These are phyloP conservation scores for Brassica carinata DNA, from an alignment of 345 rosid species.

Conservation along the genomic window DNA sequence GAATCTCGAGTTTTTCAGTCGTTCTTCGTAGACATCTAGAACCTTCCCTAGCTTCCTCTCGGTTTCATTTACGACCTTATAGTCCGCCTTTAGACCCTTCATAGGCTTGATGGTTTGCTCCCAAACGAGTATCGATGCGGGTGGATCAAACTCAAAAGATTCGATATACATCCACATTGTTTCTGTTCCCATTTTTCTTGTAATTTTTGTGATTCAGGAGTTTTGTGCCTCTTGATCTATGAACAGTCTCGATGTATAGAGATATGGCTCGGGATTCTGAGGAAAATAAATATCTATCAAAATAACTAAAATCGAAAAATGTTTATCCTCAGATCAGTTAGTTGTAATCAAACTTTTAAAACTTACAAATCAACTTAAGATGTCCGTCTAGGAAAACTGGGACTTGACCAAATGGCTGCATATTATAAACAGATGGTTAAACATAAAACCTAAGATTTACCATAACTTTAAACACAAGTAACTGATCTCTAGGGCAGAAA, in stretches of 20 bases:
- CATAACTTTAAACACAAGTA: neutral
- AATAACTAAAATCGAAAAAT: neutral
- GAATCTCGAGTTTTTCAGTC: slow-evolving; percentile 24
- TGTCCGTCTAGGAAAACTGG: slow-evolving; percentile 62
- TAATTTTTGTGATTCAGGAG: slow-evolving; percentile 17
- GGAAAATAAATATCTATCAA: neutral
- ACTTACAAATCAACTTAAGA: slow-evolving; percentile 61
- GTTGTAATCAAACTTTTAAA: neutral
- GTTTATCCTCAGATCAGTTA: neutral
- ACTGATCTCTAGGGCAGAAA: neutral
- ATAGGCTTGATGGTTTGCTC: slow-evolving; percentile 24
- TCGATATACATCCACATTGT: slow-evolving; percentile 48
- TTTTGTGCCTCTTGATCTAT: slow-evolving; percentile 17
- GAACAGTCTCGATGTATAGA: slow-evolving; percentile 25
- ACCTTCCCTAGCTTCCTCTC: slow-evolving; percentile 27
- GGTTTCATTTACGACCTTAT: slow-evolving; percentile 14
- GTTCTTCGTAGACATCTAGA: slow-evolving; percentile 58
- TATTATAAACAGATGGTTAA: neutral
- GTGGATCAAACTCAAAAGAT: slow-evolving; percentile 51
- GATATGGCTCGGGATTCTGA: slow-evolving; percentile 43
- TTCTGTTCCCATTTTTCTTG: slow-evolving; percentile 13
- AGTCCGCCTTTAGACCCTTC: slow-evolving; percentile 24
- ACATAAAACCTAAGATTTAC: neutral
- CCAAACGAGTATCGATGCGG: slow-evolving; percentile 18
- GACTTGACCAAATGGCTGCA: slow-evolving; percentile 77